Evolutionary conservation across 1,139 yeast genomes (phyloP).

Genomic region (Nakaseomyces sp.): DNA sequence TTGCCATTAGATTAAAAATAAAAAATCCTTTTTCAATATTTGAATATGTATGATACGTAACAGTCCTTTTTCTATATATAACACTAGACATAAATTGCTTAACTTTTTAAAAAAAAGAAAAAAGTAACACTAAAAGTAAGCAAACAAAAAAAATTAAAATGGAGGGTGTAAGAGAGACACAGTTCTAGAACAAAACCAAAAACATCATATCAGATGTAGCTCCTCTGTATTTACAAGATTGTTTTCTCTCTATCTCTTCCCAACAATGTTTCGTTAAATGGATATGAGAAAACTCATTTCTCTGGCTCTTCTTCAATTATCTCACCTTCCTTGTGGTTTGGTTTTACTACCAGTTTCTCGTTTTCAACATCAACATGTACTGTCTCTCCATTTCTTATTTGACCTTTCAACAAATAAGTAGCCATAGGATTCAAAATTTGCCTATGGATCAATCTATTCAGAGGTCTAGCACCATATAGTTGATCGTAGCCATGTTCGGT

Average conservation of each 20-base stretch:
- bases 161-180: no score
- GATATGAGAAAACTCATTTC: no score
- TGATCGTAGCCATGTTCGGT: slow-evolving; percentile 85
- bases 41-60: not conserved
- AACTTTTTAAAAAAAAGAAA: no score
- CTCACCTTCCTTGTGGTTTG: slow-evolving; percentile 29
- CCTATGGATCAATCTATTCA: slow-evolving; percentile 82
- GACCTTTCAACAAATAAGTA: slow-evolving; percentile 65
- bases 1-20: not conserved
- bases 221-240: not conserved
- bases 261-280: no score
- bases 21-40: not conserved
- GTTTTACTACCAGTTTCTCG: slow-evolving; percentile 23
- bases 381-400: slow-evolving; percentile 59
- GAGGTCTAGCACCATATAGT: slow-evolving; percentile 89
- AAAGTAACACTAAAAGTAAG: no score
- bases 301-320: slow-evolving; percentile 17
- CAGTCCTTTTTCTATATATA: no score
- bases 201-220: not conserved
- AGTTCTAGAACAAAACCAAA: no score
- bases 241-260: not conserved
- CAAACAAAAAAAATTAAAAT: no score
- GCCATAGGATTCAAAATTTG: slow-evolving; percentile 81
- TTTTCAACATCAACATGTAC: slow-evolving; percentile 36
- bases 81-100: no score